Conservation (phyloP, 768 basidiomycete genomes). For the Pluteus cervinus region DNA sequence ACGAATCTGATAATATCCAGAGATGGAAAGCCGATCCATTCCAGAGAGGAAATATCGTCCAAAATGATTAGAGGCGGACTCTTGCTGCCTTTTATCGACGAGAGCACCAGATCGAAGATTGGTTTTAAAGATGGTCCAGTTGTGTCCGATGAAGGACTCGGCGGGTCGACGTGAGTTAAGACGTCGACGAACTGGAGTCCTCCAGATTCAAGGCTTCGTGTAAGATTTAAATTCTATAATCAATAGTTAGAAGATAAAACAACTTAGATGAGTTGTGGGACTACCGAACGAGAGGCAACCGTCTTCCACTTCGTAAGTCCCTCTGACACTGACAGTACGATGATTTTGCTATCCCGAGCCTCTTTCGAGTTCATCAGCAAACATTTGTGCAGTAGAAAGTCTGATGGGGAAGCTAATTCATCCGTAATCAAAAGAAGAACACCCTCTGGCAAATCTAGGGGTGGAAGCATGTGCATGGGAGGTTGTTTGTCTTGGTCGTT, state of each 20-base stretch:
- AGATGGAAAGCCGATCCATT: slow-evolving; percentile 61
- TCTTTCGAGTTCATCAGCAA: slow-evolving; percentile 50
- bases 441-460: slow-evolving; percentile 44
- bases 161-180: slow-evolving; percentile 27
- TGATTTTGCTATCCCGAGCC: slow-evolving; percentile 9
- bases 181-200: slow-evolving; percentile 53
- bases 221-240: slow-evolving; percentile 32
- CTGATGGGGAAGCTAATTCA: slow-evolving; percentile 62
- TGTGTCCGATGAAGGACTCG: slow-evolving; percentile 14
- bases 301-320: slow-evolving; percentile 55
- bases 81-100: slow-evolving; percentile 13
- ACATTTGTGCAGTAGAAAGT: slow-evolving; percentile 60
- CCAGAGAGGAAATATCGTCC: slow-evolving; percentile 63
- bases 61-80: slow-evolving; percentile 45
- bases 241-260: not conserved
- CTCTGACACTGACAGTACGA: slow-evolving; percentile 56
- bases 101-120: slow-evolving; percentile 30
- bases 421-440: slow-evolving; percentile 64
- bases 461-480: slow-evolving; percentile 56
- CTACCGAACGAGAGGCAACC: slow-evolving; percentile 56
- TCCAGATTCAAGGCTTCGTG: slow-evolving; percentile 28
- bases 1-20: slow-evolving; percentile 49
- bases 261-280: slow-evolving; percentile 19
- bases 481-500: too few species aligned
- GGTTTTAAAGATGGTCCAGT: slow-evolving; percentile 20